Evolutionary conservation across 441 rosid genomes (phyloP), one percentile per base, ranked within the genome.

Genomic region (Dalechampia spathulata): DNA sequence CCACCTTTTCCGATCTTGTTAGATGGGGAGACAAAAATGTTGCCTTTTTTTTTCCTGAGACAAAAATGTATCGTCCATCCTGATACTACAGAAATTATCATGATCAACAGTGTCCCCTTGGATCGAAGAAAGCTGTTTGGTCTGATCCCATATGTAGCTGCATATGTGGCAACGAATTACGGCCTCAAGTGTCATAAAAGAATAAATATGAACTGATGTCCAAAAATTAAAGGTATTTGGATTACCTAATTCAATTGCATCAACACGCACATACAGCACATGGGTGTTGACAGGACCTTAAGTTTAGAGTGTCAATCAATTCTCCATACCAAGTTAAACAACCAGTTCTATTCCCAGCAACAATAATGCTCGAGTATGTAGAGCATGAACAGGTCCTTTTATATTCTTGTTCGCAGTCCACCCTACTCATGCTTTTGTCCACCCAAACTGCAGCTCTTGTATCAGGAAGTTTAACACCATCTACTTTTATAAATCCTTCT

Each of bases 401-500:
- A 57, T 73, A 72, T 53, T 58, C 26, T 15, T 1, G 3, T 51
- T 58, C 51, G 41, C 78, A 70, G 10, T 58, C 57, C 0, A 12
- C 8, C 9, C 30, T 22, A 17, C 30, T 19, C 43, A 42, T 26
- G 15, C 32, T 40, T 17, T 0, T 25, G 27, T 36, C 36, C 25
- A 72, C 0, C 64, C 42, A 52, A 30, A 13, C 49, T 4, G 58
- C 62, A 5, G 13, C 10, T 6, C 62, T 52, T 21, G 64, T 49
- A 22, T 74, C 75, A 4, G 78, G 78, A 44, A 51, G n/a, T 34
- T 61, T 51, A 9, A 61, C 19, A 7, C 32, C 28, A 20, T 15
- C 22, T 5, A 63, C 52, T 36, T 61, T 71, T 23, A 71, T 32
- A 61, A 70, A 67, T 10, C 71, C 67, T 26, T 73, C 74, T 21